Evolutionary conservation across 1,139 yeast genomes (phyloP).

Genomic region (Kodamaea ohmeri): DNA sequence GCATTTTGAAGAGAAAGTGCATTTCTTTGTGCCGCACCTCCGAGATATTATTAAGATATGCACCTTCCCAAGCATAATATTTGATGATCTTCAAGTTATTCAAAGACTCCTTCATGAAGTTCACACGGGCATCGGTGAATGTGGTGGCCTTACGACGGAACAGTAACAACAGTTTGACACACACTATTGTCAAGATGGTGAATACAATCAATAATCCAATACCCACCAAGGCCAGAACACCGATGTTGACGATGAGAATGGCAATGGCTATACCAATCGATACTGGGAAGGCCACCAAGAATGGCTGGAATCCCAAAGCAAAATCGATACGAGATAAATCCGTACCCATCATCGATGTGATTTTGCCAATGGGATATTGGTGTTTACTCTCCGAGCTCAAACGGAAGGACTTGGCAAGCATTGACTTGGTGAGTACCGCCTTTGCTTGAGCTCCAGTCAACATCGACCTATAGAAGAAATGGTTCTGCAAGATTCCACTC

Average conservation of each 20-base stretch:
- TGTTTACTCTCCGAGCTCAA: constrained; percentile 28
- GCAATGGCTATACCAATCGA: constrained; percentile 60
- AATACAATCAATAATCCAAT: constrained; percentile 36
- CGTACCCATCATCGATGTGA: constrained; percentile 62
- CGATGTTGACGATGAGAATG: constrained; percentile 64
- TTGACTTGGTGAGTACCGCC: constrained; percentile 34
- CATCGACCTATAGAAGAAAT: constrained; percentile 59
- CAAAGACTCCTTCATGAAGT: constrained; percentile 60
- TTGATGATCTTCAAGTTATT: constrained; percentile 67
- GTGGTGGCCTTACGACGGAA: constrained; percentile 44
- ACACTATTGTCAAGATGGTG: constrained; percentile 37
- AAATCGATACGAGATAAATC: constrained; percentile 79
- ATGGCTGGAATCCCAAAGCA: constrained; percentile 70
- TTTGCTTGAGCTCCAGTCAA: constrained; percentile 40
- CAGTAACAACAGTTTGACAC: constrained; percentile 38
- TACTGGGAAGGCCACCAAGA: constrained; percentile 59
- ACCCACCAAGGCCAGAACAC: constrained; percentile 72
- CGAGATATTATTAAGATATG: constrained; percentile 48
- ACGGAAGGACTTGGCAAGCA: constrained; percentile 32
- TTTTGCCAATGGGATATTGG: constrained; percentile 30
- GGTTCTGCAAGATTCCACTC: constrained; percentile 53
- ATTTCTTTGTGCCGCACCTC: constrained; percentile 50
- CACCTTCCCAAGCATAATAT: constrained; percentile 66
- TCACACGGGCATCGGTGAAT: constrained; percentile 59
- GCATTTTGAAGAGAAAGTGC: constrained; percentile 47